Conservation (phyloP, 129 eudicot genomes). For the Ambrosia trifida region DNA sequence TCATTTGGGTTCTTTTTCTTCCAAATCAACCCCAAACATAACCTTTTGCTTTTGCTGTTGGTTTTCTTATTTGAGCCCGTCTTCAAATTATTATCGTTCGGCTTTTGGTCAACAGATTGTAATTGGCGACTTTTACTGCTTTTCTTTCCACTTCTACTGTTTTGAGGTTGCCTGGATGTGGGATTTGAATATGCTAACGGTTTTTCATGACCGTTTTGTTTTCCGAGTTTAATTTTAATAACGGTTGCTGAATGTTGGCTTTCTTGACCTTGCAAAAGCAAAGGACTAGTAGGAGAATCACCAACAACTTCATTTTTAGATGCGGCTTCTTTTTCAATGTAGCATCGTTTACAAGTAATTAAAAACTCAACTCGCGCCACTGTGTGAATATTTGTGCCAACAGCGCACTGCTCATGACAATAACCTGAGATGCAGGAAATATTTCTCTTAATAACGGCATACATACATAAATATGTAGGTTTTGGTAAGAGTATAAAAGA, state of each 20-base stretch:
- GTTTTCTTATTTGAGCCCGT: constrained; percentile 30
- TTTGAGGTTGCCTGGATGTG: constrained; percentile 12
- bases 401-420: constrained; percentile 73
- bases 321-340: constrained; percentile 30
- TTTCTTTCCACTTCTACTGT: constrained; percentile 38
- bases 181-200: constrained; percentile 33
- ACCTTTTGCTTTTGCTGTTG: constrained; percentile 18
- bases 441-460: neutral
- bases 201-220: constrained; percentile 33
- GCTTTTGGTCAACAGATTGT: constrained; percentile 34
- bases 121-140: constrained; percentile 22
- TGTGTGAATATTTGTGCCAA: constrained; percentile 45
- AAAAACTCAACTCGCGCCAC: constrained; percentile 46
- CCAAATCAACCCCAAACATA: constrained; percentile 76
- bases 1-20: constrained; percentile 53
- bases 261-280: constrained; percentile 67
- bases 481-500: neutral
- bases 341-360: constrained; percentile 69
- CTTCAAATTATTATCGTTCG: constrained; percentile 23
- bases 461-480: neutral
- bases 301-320: constrained; percentile 36
- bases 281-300: constrained; percentile 84
- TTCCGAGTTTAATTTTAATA: constrained; percentile 33
- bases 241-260: constrained; percentile 42
- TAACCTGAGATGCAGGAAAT: constrained; percentile 46